Percentiles rank a stretch among this genome's conserved stretches.
phyloP scores from a whole-genome alignment of 345 rosid species.

The Toxicodendron radicans region DNA sequence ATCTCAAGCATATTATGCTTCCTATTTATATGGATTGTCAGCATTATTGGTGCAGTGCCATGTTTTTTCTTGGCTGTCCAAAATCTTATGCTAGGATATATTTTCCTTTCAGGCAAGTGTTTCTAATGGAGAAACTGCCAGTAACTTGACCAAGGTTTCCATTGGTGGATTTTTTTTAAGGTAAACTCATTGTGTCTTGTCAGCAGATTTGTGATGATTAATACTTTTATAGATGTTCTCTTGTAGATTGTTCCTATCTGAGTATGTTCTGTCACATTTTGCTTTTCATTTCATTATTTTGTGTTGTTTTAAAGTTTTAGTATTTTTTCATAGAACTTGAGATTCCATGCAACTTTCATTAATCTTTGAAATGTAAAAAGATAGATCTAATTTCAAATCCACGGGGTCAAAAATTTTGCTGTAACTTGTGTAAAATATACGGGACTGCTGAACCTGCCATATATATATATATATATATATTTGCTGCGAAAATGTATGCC shows the following conservation, averaged over 20 bases:
- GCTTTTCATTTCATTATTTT: not conserved
- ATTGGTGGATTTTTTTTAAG: conserved; percentile 87
- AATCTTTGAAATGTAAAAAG: too few species aligned
- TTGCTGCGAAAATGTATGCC: not conserved
- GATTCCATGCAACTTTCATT: too few species aligned
- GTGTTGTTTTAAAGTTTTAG: conserved; percentile 11
- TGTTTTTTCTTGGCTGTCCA: not conserved
- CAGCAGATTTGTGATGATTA: conserved; percentile 5
- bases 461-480: not conserved
- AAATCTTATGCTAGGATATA: conserved; percentile 24
- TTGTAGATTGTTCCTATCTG: conserved; percentile 4
- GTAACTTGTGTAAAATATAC: too few species aligned
- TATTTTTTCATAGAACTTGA: conserved; percentile 12
- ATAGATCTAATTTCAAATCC: too few species aligned
- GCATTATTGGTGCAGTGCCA: not conserved
- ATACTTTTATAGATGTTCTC: not conserved
- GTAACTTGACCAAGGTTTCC: conserved; percentile 69
- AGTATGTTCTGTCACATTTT: conserved; percentile 3
- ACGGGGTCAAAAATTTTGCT: too few species aligned
- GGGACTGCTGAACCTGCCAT: too few species aligned
- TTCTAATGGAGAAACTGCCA: conserved; percentile 79
- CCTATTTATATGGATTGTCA: not conserved
- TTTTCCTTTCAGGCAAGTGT: conserved; percentile 76
- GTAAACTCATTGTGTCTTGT: conserved; percentile 34
- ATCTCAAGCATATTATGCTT: not conserved